These are phyloP conservation scores for Capsicum pubescens DNA, from an alignment of 257 asterid genomes.

Conservation along the genomic window DNA sequence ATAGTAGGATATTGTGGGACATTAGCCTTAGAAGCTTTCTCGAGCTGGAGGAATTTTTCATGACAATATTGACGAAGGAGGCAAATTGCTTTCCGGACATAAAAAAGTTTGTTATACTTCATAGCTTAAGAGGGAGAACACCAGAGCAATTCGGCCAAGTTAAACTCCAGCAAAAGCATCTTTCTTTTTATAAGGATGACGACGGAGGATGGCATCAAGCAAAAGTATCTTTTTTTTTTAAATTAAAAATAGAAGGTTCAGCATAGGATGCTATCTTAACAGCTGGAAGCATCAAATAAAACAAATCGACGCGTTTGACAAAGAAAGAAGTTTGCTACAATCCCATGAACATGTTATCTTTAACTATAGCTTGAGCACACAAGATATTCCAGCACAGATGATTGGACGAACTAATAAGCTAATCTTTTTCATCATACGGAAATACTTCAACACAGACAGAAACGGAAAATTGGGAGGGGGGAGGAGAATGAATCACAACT, in stretches of 20 bases:
- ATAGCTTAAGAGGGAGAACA: not conserved
- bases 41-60: conserved; percentile 2
- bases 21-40: not conserved
- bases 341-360: not conserved
- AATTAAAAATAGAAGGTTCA: not conserved
- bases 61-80: not conserved
- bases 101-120: not conserved
- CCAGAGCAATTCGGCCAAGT: not conserved
- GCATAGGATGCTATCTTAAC: not conserved
- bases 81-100: too few relatives aligned
- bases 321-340: not conserved
- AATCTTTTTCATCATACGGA: not conserved
- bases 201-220: too few relatives aligned
- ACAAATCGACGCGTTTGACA: not conserved
- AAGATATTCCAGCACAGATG: not conserved
- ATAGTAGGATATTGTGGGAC: not conserved
- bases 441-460: not conserved
- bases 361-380: not conserved
- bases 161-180: not conserved
- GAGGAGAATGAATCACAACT: not conserved
- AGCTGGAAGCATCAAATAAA: not conserved
- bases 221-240: not conserved
- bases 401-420: not conserved
- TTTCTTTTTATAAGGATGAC: too few relatives aligned
- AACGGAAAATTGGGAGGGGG: not conserved